Percentiles rank a stretch among this genome's conserved stretches.
Evolutionary conservation across 768 basidiomycete genomes (phyloP).

Genomic region (Phanerochaete carnosa): DNA sequence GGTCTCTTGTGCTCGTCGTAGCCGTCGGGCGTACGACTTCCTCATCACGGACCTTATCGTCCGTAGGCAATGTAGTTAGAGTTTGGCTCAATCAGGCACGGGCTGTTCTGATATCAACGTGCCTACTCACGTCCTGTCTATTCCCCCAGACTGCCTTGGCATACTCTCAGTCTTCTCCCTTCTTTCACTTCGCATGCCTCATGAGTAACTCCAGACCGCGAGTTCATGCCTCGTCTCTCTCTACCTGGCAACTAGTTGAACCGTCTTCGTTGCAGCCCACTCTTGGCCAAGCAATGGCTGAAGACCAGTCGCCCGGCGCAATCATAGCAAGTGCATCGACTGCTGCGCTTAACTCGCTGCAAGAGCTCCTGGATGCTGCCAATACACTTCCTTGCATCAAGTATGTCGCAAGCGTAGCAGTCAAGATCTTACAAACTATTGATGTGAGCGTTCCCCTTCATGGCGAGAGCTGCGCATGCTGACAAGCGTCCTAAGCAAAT

Average conservation of each 20-base stretch:
- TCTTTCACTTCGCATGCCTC: no score
- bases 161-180: background rate
- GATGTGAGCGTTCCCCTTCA: background rate
- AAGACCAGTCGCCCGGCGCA: background rate
- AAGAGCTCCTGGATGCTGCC: background rate
- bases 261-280: no score
- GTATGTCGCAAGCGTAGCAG: background rate
- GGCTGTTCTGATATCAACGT: no score
- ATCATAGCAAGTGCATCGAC: background rate
- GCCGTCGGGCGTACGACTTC: no score
- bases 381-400: background rate
- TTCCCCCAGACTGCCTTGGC: background rate
- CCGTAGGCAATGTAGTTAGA: background rate
- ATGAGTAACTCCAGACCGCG: no score
- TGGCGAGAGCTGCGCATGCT: background rate
- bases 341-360: background rate
- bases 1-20: no score
- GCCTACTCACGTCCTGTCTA: no score
- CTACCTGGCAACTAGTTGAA: no score
- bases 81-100: no score
- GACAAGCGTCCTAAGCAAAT: background rate
- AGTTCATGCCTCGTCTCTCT: no score
- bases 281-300: no score
- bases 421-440: background rate
- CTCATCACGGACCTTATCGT: background rate